Percentiles rank a stretch among this genome's conserved stretches.
These are phyloP conservation scores for Boechera retrofracta DNA, from an alignment of 345 rosid genomes.

Conservation along the genomic window DNA sequence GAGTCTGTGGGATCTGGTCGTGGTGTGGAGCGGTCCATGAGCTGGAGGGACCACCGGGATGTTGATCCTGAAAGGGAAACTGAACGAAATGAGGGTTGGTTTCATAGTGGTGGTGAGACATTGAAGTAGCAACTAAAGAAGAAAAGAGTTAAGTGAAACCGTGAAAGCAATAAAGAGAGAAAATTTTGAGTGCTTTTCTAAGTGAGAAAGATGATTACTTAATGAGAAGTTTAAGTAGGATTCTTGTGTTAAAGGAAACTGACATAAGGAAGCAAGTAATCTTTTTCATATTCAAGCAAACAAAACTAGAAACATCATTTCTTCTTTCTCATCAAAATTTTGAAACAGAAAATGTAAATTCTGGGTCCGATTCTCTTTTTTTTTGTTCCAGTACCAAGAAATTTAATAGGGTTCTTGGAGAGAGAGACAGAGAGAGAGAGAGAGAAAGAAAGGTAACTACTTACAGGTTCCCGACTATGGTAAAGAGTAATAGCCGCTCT, in stretches of 20 bases:
- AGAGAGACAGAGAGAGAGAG: background rate
- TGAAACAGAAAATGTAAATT: background rate
- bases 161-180: slow-evolving; percentile 41
- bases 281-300: slow-evolving; percentile 38
- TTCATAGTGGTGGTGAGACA: slow-evolving; percentile 52
- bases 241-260: slow-evolving; percentile 56
- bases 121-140: slow-evolving; percentile 29
- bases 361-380: background rate
- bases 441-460: slow-evolving; percentile 22
- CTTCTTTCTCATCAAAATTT: slow-evolving; percentile 21
- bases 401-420: slow-evolving; percentile 7
- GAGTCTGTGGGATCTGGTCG: slow-evolving; percentile 32
- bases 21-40: slow-evolving; percentile 33
- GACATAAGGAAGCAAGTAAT: slow-evolving; percentile 69
- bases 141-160: slow-evolving; percentile 22
- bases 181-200: slow-evolving; percentile 18
- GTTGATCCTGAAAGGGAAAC: slow-evolving; percentile 41
- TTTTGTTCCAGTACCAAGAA: background rate
- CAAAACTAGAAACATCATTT: slow-evolving; percentile 21
- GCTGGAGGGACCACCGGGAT: slow-evolving; percentile 38
- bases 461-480: slow-evolving; percentile 21
- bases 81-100: slow-evolving; percentile 68
- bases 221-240: slow-evolving; percentile 65
- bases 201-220: slow-evolving; percentile 59
- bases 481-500: background rate